These are phyloP conservation scores for Sporobolomyces phaffii DNA, from an alignment of 768 basidiomycete genomes.

Conservation along the genomic window DNA sequence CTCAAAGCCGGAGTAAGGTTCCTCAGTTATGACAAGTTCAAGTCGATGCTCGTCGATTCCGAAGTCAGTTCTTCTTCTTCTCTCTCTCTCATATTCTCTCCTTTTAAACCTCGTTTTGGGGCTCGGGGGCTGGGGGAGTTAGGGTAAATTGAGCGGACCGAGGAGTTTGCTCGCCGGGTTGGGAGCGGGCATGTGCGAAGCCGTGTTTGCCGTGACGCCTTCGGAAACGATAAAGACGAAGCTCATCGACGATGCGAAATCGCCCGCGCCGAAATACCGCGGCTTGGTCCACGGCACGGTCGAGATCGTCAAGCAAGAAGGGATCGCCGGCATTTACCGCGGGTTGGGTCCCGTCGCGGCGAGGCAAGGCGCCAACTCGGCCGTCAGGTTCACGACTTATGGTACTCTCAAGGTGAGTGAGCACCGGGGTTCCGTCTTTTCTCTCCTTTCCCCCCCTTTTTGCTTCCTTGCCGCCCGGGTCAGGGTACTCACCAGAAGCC, in stretches of 20 bases:
- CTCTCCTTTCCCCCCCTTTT: background rate
- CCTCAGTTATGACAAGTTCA: conserved; percentile 89
- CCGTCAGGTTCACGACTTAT: conserved; percentile 91
- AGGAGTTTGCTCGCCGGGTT: conserved; percentile 63
- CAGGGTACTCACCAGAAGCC: too few relatives aligned
- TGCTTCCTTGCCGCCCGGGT: too few relatives aligned
- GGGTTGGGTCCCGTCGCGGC: conserved; percentile 95
- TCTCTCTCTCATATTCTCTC: background rate
- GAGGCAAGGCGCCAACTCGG: conserved; percentile 96
- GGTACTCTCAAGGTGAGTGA: conserved; percentile 63
- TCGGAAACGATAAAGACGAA: conserved; percentile 99
- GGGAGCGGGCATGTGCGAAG: conserved; percentile 76
- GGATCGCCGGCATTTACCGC: conserved; percentile 66
- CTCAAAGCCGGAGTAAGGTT: conserved; percentile 94
- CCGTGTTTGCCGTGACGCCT: conserved; percentile 89
- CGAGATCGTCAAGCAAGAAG: conserved; percentile 76
- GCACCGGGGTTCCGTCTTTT: too few relatives aligned
- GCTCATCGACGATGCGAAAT: conserved; percentile 87
- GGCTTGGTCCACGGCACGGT: conserved; percentile 79
- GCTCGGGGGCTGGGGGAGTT: background rate
- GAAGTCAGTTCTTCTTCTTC: conserved; percentile 54
- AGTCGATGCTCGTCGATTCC: conserved; percentile 69
- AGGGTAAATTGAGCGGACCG: conserved; percentile 88
- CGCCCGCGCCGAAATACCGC: conserved; percentile 72
- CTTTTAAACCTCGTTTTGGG: background rate